These are phyloP conservation scores for Neurospora sp. DNA, from an alignment of 495 filamentous ascomycete genomes.

Conservation along the genomic window DNA sequence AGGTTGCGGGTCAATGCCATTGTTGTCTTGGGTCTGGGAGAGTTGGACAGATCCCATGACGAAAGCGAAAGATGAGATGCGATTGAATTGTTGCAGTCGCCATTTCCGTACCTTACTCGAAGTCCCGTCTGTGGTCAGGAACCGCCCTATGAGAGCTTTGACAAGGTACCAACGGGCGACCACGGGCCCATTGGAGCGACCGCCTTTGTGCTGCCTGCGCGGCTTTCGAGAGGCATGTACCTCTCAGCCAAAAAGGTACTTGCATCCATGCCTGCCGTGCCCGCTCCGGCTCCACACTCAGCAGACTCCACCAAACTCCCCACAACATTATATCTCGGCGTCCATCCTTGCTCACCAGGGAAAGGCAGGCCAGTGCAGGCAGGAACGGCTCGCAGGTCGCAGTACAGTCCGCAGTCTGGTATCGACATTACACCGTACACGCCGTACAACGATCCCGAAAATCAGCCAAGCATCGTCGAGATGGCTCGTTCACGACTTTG, in stretches of 20 bases:
- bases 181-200: background rate
- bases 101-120: background rate
- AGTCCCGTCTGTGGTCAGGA: slow-evolving; percentile 3
- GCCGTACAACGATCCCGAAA: background rate
- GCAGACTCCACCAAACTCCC: background rate
- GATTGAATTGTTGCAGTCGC: background rate
- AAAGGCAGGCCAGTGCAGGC: background rate
- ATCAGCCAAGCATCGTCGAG: slow-evolving; percentile 11
- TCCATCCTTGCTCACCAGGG: background rate
- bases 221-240: background rate
- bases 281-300: background rate
- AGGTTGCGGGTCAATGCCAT: background rate
- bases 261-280: background rate
- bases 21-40: background rate
- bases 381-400: background rate
- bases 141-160: slow-evolving; percentile 11
- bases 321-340: background rate
- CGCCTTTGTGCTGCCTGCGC: background rate
- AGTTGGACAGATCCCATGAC: background rate
- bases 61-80: background rate
- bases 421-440: background rate
- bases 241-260: background rate
- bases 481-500: slow-evolving; percentile 9
- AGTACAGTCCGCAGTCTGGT: background rate
- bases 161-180: background rate